Evolutionary conservation across 306 rosid genomes (phyloP).

Genomic region (Lablab purpureus): DNA sequence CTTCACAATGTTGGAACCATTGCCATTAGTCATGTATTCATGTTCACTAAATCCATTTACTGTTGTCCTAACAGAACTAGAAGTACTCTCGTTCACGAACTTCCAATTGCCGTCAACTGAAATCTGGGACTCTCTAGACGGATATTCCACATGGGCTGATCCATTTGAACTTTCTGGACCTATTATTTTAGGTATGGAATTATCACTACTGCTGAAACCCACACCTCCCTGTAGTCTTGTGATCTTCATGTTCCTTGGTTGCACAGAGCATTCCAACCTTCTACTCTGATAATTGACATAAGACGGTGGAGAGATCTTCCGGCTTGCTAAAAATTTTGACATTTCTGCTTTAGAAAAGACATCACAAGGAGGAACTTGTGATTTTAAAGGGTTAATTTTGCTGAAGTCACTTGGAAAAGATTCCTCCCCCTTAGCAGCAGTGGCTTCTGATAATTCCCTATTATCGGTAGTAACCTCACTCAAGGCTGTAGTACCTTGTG

Average conservation of each 20-base stretch:
- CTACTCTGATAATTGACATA: slow-evolving; percentile 58
- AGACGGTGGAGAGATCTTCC: slow-evolving; percentile 66
- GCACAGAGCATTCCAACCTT: slow-evolving; percentile 53
- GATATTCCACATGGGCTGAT: slow-evolving; percentile 46
- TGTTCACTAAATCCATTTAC: slow-evolving; percentile 58
- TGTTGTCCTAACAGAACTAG: slow-evolving; percentile 53
- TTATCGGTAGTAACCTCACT: slow-evolving; percentile 50
- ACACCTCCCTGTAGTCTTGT: slow-evolving; percentile 41
- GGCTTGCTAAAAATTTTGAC: slow-evolving; percentile 69
- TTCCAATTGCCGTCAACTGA: slow-evolving; percentile 46
- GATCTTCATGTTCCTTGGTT: slow-evolving; percentile 52
- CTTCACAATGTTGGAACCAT: slow-evolving; percentile 46
- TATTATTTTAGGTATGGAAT: slow-evolving; percentile 45
- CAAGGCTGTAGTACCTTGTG: slow-evolving; percentile 47
- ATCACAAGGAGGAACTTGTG: slow-evolving; percentile 87
- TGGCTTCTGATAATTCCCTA: slow-evolving; percentile 50
- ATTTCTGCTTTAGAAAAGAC: slow-evolving; percentile 77
- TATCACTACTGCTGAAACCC: slow-evolving; percentile 37
- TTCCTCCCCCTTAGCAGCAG: slow-evolving; percentile 53
- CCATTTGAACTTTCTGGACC: slow-evolving; percentile 57
- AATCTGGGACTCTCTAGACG: slow-evolving; percentile 51
- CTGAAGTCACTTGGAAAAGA: slow-evolving; percentile 46
- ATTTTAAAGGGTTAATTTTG: slow-evolving; percentile 72
- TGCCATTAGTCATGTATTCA: slow-evolving; percentile 38
- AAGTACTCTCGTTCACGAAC: slow-evolving; percentile 49